A percentile compares a stretch with the other conserved stretches of the same genome.
phyloP scores from a whole-genome alignment of 768 basidiomycete species.

The Tylopilus intermedius region DNA sequence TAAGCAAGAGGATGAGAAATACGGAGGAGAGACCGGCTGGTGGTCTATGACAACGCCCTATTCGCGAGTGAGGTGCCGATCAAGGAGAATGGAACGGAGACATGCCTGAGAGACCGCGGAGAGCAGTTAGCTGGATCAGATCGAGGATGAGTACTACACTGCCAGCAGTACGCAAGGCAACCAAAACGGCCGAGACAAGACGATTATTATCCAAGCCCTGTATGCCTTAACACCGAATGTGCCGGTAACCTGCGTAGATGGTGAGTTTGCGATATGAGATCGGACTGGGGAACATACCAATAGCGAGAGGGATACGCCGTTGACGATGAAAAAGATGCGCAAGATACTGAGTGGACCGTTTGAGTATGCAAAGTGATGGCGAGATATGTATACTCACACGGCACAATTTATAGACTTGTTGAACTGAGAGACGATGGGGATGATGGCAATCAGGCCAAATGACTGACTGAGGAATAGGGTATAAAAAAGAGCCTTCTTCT shows the following conservation, averaged over 20 bases:
- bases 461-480: conserved; percentile 17
- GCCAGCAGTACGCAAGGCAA: conserved; percentile 40
- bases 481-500: conserved; percentile 56
- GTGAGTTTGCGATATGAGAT: not conserved
- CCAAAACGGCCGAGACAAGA: conserved; percentile 43
- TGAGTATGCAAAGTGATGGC: not conserved
- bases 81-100: not conserved
- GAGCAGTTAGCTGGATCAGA: conserved; percentile 33
- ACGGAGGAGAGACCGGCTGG: conserved; percentile 32
- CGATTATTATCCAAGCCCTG: conserved; percentile 54
- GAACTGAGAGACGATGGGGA: conserved; percentile 47
- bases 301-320: conserved; percentile 36
- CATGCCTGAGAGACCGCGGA: conserved; percentile 48
- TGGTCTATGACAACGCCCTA: conserved; percentile 47
- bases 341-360: conserved; percentile 29
- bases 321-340: conserved; percentile 25
- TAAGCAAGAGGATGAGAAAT: conserved; percentile 45
- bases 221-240: conserved; percentile 65
- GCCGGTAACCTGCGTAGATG: conserved; percentile 46
- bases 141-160: conserved; percentile 41
- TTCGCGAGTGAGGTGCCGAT: not conserved
- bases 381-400: not conserved
- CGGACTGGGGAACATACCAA: conserved; percentile 29
- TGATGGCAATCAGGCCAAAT: conserved; percentile 41
- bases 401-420: conserved; percentile 10